phyloP scores from a whole-genome alignment of 441 rosid species.

The Brassica hybrid region DNA sequence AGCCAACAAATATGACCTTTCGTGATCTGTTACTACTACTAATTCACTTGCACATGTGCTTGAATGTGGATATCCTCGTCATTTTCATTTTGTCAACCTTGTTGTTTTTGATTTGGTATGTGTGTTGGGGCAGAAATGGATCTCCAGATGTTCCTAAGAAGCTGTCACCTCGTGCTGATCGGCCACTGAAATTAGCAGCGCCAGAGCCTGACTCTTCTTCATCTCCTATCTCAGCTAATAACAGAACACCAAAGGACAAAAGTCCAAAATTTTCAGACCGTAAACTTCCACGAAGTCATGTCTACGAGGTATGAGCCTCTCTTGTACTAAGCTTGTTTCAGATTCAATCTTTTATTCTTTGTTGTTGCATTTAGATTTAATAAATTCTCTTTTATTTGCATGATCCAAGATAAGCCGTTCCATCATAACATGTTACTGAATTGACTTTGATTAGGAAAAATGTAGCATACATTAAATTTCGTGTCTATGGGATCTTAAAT shows the following conservation, averaged over 20 bases:
- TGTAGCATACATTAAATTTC: slow-evolving; percentile 26
- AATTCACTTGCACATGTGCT: slow-evolving; percentile 28
- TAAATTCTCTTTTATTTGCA: slow-evolving; percentile 27
- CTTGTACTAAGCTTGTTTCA: slow-evolving; percentile 23
- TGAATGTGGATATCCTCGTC: slow-evolving; percentile 22
- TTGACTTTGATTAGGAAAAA: slow-evolving; percentile 17
- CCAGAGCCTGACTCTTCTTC: slow-evolving; percentile 55
- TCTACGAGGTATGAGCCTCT: slow-evolving; percentile 53
- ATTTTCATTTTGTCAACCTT: slow-evolving; percentile 11
- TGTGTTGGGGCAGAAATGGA: slow-evolving; percentile 57
- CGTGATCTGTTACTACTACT: slow-evolving; percentile 1
- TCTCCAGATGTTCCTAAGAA: slow-evolving; percentile 66
- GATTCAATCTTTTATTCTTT: slow-evolving; percentile 3
- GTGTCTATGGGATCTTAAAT: slow-evolving; percentile 3
- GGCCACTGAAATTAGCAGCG: slow-evolving; percentile 60
- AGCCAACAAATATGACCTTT: slow-evolving; percentile 1
- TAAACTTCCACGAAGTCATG: slow-evolving; percentile 58
- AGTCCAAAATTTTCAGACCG: slow-evolving; percentile 61
- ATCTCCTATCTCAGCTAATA: slow-evolving; percentile 51
- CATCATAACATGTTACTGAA: slow-evolving; percentile 30
- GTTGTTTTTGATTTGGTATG: slow-evolving; percentile 12
- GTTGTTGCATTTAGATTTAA: slow-evolving; percentile 14
- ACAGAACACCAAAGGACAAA: slow-evolving; percentile 57
- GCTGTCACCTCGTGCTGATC: slow-evolving; percentile 67
- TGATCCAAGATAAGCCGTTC: slow-evolving; percentile 34